A percentile compares a stretch with the other conserved stretches of the same genome.
Conservation (phyloP, 768 basidiomycete species). For the Inosperma sp. region DNA sequence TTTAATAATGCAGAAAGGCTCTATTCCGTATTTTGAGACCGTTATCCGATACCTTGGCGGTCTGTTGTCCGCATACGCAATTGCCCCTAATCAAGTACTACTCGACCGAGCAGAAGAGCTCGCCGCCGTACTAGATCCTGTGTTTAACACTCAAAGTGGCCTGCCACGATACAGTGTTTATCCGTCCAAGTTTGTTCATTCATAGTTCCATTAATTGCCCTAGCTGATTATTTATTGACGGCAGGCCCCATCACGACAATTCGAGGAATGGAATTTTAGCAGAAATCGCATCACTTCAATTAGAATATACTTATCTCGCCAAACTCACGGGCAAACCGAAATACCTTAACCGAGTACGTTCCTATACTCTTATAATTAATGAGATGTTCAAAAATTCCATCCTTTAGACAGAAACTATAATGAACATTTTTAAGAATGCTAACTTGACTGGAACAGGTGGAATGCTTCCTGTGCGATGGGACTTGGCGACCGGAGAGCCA, state of each 20-base stretch:
- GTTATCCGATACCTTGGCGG: slow-evolving; percentile 90
- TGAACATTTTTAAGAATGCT: slow-evolving; percentile 42
- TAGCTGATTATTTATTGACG: slow-evolving; percentile 1
- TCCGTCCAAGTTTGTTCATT: slow-evolving; percentile 45
- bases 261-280: slow-evolving; percentile 50
- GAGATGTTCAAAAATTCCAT: neutral
- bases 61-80: slow-evolving; percentile 75
- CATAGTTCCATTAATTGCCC: neutral
- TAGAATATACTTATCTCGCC: slow-evolving; percentile 83
- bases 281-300: slow-evolving; percentile 75
- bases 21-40: slow-evolving; percentile 72
- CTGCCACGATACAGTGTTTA: slow-evolving; percentile 71
- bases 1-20: slow-evolving; percentile 8
- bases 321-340: slow-evolving; percentile 67
- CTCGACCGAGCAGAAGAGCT: slow-evolving; percentile 75
- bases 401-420: slow-evolving; percentile 34
- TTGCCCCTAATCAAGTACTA: slow-evolving; percentile 59
- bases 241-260: slow-evolving; percentile 19
- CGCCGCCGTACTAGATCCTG: slow-evolving; percentile 63
- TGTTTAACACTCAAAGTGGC: slow-evolving; percentile 65
- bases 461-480: slow-evolving; percentile 63
- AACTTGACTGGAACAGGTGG: slow-evolving; percentile 47
- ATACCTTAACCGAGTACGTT: slow-evolving; percentile 52
- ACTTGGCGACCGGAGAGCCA: slow-evolving; percentile 43
- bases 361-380: neutral